phyloP scores from a whole-genome alignment of 768 basidiomycete species.

The Rhodotorula diobovata region DNA sequence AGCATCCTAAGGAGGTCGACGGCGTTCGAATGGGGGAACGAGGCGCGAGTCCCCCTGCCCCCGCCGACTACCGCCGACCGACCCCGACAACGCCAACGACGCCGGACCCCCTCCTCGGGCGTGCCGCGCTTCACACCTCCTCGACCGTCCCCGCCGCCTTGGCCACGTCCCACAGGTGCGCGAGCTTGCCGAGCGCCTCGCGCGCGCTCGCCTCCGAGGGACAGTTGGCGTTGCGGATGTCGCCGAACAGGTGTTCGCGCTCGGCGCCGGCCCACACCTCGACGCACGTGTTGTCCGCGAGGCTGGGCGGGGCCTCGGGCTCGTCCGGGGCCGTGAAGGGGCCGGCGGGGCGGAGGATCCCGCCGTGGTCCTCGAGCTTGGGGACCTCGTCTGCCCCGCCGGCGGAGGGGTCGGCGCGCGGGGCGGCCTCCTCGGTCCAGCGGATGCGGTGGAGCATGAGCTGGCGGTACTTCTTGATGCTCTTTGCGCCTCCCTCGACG shows the following conservation, averaged over 20 bases:
- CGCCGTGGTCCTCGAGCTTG: conserved; percentile 13
- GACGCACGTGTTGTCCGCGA: conserved; percentile 83
- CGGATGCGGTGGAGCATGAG: conserved; percentile 80
- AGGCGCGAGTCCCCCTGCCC: no score
- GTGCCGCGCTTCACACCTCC: neutral
- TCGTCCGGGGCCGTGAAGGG: conserved; percentile 32
- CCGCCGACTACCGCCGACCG: no score
- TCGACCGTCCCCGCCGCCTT: conserved; percentile 51
- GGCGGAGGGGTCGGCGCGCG: neutral
- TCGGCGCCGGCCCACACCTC: conserved; percentile 89
- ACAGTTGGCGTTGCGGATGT: conserved; percentile 44
- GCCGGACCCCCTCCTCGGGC: no score
- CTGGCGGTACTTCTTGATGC: conserved; percentile 77
- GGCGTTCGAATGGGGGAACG: no score
- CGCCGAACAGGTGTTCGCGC: conserved; percentile 67
- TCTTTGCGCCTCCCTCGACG: conserved; percentile 84
- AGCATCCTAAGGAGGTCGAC: no score
- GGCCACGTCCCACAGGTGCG: conserved; percentile 89
- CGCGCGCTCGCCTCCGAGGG: conserved; percentile 69
- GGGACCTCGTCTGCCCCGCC: neutral
- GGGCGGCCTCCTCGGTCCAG: conserved; percentile 85
- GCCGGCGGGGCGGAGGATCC: conserved; percentile 17
- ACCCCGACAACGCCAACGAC: no score
- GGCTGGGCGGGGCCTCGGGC: conserved; percentile 50
- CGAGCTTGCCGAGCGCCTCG: conserved; percentile 78